A percentile compares a stretch with the other conserved stretches of the same genome.
Evolutionary conservation across 345 rosid species (phyloP).

Genomic region (Salix viminalis): DNA sequence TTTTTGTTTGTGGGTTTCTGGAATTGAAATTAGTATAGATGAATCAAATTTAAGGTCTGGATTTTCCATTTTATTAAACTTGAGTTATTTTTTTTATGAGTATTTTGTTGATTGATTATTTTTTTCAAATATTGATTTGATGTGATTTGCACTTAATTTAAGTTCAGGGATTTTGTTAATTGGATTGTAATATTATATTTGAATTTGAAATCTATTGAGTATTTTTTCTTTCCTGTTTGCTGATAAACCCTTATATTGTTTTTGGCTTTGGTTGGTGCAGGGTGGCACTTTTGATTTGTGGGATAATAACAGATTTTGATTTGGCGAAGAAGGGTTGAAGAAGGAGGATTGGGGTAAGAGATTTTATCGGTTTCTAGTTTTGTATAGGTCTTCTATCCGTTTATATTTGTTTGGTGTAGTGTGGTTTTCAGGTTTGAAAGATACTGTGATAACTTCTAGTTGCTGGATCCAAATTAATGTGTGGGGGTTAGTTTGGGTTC

Average conservation of each 20-base stretch:
- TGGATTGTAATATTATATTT: background rate
- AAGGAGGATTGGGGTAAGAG: conserved; percentile 21
- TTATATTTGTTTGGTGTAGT: background rate
- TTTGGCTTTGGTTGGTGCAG: background rate
- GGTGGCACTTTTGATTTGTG: background rate
- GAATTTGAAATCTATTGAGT: background rate
- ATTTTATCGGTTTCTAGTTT: background rate
- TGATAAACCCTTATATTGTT: background rate
- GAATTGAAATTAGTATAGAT: background rate
- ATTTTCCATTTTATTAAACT: background rate
- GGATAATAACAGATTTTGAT: background rate
- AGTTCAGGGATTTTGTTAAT: no score
- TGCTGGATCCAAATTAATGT: background rate
- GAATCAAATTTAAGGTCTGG: background rate
- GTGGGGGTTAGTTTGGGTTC: no score
- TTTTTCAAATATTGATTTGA: background rate
- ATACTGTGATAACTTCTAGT: background rate
- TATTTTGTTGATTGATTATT: background rate
- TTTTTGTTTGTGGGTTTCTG: background rate
- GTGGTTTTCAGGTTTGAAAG: no score
- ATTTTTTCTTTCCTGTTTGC: background rate
- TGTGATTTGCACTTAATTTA: no score
- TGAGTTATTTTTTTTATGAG: background rate
- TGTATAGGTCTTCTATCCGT: background rate
- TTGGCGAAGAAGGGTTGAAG: background rate